phyloP scores from a whole-genome alignment of 2,329 filamentous ascomycete genomes.

The Dactylellina haptotyla region DNA sequence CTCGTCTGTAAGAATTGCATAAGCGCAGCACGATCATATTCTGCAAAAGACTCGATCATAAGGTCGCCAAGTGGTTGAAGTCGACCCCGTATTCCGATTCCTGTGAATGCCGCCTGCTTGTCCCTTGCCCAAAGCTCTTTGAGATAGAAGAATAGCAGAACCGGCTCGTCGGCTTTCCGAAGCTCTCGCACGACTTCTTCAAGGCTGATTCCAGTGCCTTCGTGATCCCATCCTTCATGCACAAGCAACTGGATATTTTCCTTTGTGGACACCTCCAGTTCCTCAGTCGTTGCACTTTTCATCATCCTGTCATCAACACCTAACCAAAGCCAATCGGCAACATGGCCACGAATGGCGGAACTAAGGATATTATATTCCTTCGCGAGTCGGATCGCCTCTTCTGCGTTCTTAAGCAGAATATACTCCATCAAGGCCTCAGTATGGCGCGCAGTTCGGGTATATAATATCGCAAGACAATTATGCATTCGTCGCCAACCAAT shows the following conservation, averaged over 20 bases:
- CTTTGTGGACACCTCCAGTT: constrained; percentile 80
- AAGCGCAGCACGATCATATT: constrained; percentile 80
- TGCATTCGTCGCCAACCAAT: constrained; percentile 90
- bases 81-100: constrained; percentile 64
- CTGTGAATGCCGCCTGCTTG: constrained; percentile 68
- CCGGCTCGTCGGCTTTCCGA: constrained; percentile 71
- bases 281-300: constrained; percentile 71
- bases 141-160: constrained; percentile 93
- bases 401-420: constrained; percentile 89
- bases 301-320: constrained; percentile 79
- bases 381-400: constrained; percentile 86
- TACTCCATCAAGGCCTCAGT: constrained; percentile 88
- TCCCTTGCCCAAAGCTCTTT: constrained; percentile 84
- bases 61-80: constrained; percentile 89
- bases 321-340: constrained; percentile 85
- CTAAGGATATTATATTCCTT: constrained; percentile 89
- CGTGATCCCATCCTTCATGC: constrained; percentile 72
- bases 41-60: constrained; percentile 84
- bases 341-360: constrained; percentile 81
- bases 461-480: constrained; percentile 83
- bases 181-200: constrained; percentile 85
- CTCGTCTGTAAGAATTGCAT: constrained; percentile 88
- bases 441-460: constrained; percentile 81
- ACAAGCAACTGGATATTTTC: constrained; percentile 89
- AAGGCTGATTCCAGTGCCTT: constrained; percentile 81